A percentile compares a stretch with the other conserved stretches of the same genome.
Evolutionary conservation across 768 basidiomycete genomes (phyloP).

Genomic region (Hygrophorus pudorinus): DNA sequence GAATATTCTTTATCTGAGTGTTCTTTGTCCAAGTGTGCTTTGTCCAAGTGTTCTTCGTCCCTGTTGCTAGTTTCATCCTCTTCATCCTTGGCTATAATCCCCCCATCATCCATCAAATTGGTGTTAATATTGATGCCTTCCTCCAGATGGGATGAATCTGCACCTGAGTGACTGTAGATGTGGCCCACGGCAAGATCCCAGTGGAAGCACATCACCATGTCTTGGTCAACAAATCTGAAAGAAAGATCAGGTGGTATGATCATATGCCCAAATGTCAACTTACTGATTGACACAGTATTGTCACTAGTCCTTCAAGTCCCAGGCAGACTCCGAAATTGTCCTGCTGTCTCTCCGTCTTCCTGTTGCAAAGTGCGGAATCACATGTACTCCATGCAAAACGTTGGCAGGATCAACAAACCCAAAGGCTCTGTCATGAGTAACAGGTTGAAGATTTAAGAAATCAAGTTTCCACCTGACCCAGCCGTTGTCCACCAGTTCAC

Average conservation of each 20-base stretch:
- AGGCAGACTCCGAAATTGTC: no score
- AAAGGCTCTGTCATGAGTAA: constrained; percentile 19
- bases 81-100: neutral
- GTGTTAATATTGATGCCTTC: neutral
- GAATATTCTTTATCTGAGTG: no score
- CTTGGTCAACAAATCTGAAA: constrained; percentile 14
- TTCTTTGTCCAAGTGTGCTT: no score
- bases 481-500: no score
- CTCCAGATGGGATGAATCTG: neutral
- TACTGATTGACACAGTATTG: constrained; percentile 28
- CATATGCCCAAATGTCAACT: constrained; percentile 6
- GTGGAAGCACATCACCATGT: constrained; percentile 14
- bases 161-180: neutral
- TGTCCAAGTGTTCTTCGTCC: no score
- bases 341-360: constrained; percentile 1
- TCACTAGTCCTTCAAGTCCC: neutral
- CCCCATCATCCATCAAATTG: no score
- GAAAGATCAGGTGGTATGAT: neutral
- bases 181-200: constrained; percentile 11
- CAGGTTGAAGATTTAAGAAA: no score
- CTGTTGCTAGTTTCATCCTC: no score
- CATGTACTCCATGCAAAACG: constrained; percentile 20
- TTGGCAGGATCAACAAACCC: constrained; percentile 25
- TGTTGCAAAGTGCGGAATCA: constrained; percentile 23
- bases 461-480: no score